A percentile compares a stretch with the other conserved stretches of the same genome.
phyloP scores from a whole-genome alignment of 352 stramenopile species.

The Phytophthora macrochlamydospora region DNA sequence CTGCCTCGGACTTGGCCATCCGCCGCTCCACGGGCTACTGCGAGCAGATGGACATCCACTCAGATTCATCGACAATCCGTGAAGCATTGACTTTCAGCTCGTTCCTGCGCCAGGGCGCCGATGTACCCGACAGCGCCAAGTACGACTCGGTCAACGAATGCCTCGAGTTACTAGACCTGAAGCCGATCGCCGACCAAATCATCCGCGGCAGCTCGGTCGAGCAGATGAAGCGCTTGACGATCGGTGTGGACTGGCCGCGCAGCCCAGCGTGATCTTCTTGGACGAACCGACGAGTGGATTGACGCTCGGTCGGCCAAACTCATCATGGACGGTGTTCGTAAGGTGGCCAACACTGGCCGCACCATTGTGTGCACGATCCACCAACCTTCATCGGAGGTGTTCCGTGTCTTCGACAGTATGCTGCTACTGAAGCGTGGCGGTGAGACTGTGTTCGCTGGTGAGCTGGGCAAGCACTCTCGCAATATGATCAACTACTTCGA shows the following conservation, averaged over 20 bases:
- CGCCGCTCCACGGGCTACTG: slow-evolving; percentile 50
- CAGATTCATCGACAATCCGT: slow-evolving; percentile 81
- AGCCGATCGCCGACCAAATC: slow-evolving; percentile 21
- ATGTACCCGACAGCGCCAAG: slow-evolving; percentile 16
- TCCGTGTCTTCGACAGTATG: slow-evolving; percentile 1
- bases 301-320: slow-evolving; percentile 73
- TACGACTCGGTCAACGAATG: slow-evolving; percentile 18
- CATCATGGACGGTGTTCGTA: slow-evolving; percentile 70
- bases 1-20: slow-evolving; percentile 40
- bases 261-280: slow-evolving; percentile 70
- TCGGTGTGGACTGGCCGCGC: slow-evolving; percentile 62
- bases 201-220: slow-evolving; percentile 25
- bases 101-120: slow-evolving; percentile 28
- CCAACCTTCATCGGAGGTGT: slow-evolving; percentile 75
- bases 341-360: slow-evolving; percentile 55
- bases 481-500: slow-evolving; percentile 21
- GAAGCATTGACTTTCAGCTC: slow-evolving; percentile 48
- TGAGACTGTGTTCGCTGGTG: not conserved
- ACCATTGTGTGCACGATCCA: slow-evolving; percentile 90
- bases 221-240: slow-evolving; percentile 39
- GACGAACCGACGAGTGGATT: slow-evolving; percentile 67
- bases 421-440: not conserved
- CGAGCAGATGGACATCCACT: slow-evolving; percentile 86
- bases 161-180: slow-evolving; percentile 18
- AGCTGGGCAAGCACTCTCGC: slow-evolving; percentile 14